phyloP scores from a whole-genome alignment of 805 yeast species.

The Maudiozyma pseudohumilis region DNA sequence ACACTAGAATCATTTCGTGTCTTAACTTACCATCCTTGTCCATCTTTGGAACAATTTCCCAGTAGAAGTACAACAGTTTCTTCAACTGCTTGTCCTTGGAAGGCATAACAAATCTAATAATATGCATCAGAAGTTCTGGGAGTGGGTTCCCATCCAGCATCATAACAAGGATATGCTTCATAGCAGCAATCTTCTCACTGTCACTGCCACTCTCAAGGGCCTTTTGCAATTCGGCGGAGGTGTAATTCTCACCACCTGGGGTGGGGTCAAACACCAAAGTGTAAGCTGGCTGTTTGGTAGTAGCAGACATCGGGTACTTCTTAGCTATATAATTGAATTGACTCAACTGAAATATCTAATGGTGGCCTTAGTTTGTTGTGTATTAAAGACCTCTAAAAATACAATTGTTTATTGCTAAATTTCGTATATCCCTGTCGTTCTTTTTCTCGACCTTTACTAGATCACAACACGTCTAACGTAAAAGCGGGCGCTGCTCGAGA shows the following conservation, averaged over 20 bases:
- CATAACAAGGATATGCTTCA: constrained; percentile 76
- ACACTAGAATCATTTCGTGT: constrained; percentile 97
- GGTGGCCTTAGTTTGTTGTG: no score
- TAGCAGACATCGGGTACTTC: constrained; percentile 1
- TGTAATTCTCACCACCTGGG: constrained; percentile 46
- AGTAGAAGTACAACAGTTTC: constrained; percentile 85
- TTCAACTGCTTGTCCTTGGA: constrained; percentile 83
- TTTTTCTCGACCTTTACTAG: not conserved
- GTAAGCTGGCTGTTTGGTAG: constrained; percentile 40
- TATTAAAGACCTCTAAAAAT: no score
- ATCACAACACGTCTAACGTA: not conserved
- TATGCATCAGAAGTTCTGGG: constrained; percentile 92
- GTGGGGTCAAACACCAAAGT: constrained; percentile 74
- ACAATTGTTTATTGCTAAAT: no score
- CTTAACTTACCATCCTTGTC: constrained; percentile 83
- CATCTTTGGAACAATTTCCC: constrained; percentile 95
- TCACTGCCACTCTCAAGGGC: constrained; percentile 84
- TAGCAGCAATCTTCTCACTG: constrained; percentile 76
- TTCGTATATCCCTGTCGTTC: no score
- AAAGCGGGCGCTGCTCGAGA: not conserved
- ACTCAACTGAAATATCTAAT: no score
- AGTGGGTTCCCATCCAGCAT: constrained; percentile 89
- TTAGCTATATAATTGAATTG: no score
- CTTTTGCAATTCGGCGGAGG: constrained; percentile 63
- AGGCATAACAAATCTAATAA: constrained; percentile 96